Evolutionary conservation across 805 yeast genomes (phyloP), one percentile per base, ranked within the genome.

Genomic region (Saturnispora sanitii): DNA sequence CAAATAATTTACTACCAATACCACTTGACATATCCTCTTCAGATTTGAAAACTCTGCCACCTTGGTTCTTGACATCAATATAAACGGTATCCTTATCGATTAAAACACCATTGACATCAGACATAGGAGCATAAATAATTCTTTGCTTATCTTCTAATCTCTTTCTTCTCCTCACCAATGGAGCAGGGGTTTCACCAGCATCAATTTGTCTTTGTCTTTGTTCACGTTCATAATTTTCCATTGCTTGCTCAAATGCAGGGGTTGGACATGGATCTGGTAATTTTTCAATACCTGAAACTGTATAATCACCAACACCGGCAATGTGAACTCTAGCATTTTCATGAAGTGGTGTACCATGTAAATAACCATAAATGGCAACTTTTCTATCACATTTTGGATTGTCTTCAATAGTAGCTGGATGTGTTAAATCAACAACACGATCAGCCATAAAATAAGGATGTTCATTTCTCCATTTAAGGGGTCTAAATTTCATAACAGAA

Each of bases 191-290:
- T 4, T 64, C 61, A 8, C 82, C 83, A 17, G 71, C 70, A 6
- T 71, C 75, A 16, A 75, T 75, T n/a, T 82, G 81, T 36, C 69
- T 66, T 53, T 78, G 80, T 33, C 77, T 74, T 46, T 68, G 73
- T 54, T 84, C 94, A 54, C 90, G 67, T 62, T 82, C 92, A 30
- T 71, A 56, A 30, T 86, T 96, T 48, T 84, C 95, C 29, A 86
- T 65, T 52, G 74, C 81, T 58, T 87, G 94, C 58, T 87, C 94
- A 50, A 70, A 86, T 54, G 75, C 83, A 2, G 99, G 99, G 0
- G 98, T 90, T 23, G 99, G 98, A 58, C 98, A 94, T 16, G 99
- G 99, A 66, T 92, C 99, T 3, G 97, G 96, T 40, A 92, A 68
- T 52, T 85, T 82, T 60, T 92, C 97, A 16, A 86, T 79, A 11